Evolutionary conservation across 495 filamentous ascomycete species (phyloP).

Genomic region (Clohesyomyces aquaticus): DNA sequence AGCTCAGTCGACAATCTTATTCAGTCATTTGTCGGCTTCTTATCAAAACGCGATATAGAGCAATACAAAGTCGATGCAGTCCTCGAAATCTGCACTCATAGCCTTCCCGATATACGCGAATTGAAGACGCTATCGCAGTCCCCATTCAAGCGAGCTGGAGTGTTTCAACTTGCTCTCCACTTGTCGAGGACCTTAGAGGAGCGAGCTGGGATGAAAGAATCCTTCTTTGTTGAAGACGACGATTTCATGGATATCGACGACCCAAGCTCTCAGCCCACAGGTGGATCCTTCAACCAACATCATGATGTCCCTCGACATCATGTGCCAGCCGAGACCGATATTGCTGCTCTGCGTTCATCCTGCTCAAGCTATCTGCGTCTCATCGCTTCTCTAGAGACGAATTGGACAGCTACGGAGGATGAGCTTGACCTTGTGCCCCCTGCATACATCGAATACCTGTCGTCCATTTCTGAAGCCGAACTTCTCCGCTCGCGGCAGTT

Average conservation of each 20-base stretch:
- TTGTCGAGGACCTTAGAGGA: constrained; percentile 51
- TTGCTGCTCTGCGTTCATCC: constrained; percentile 53
- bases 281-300: constrained; percentile 43
- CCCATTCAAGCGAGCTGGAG: constrained; percentile 24
- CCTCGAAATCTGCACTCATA: constrained; percentile 30
- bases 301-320: constrained; percentile 54
- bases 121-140: constrained; percentile 17
- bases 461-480: constrained; percentile 53
- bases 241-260: constrained; percentile 83
- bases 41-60: constrained; percentile 36
- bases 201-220: constrained; percentile 44
- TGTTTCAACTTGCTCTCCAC: constrained; percentile 21
- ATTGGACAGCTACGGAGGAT: constrained; percentile 5
- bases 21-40: constrained; percentile 37
- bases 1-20: constrained; percentile 34
- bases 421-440: constrained; percentile 25
- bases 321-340: constrained; percentile 51
- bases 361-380: constrained; percentile 34
- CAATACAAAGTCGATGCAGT: constrained; percentile 47
- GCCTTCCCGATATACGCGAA: constrained; percentile 28
- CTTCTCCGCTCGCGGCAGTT: constrained; percentile 60
- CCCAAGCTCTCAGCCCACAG: constrained; percentile 60
- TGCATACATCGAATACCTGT: constrained; percentile 57
- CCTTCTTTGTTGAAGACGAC: constrained; percentile 40
- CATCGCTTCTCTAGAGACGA: constrained; percentile 19